Conservation (phyloP, 352 stramenopile genomes). For the Phytophthora kernoviae region DNA sequence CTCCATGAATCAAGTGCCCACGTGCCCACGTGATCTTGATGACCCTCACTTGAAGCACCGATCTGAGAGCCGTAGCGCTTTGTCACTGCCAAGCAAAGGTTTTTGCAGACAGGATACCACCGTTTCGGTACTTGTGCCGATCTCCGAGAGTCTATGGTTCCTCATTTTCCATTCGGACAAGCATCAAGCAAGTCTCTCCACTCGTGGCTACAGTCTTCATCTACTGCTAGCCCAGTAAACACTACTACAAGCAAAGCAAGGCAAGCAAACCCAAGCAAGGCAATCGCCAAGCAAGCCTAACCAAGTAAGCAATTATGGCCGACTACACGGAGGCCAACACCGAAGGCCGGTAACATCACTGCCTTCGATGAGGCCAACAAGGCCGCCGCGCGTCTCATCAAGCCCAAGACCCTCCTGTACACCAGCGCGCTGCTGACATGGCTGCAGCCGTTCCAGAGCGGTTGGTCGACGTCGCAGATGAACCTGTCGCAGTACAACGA, state of each 20-base stretch:
- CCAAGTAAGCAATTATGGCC: neutral
- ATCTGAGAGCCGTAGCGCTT: neutral
- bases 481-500: constrained; percentile 10
- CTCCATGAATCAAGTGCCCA: constrained; percentile 14
- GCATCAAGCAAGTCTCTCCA: constrained; percentile 16
- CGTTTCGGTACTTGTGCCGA: neutral
- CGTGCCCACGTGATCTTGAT: constrained; percentile 7
- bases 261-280: neutral
- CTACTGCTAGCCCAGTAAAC: neutral
- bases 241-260: neutral
- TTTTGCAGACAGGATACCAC: neutral
- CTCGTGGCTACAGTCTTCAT: neutral
- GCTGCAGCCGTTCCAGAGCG: constrained; percentile 3
- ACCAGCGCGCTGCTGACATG: neutral
- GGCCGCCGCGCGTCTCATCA: constrained; percentile 9
- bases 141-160: neutral
- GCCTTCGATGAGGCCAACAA: constrained; percentile 25
- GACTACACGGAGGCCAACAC: constrained; percentile 10
- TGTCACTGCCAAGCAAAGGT: constrained; percentile 3
- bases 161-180: constrained; percentile 27
- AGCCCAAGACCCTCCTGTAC: constrained; percentile 2
- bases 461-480: constrained; percentile 3
- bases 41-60: neutral
- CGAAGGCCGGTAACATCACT: constrained; percentile 5
- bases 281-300: too few species aligned